Conservation (phyloP, 495 filamentous ascomycete species). For the Poronia punctata region DNA sequence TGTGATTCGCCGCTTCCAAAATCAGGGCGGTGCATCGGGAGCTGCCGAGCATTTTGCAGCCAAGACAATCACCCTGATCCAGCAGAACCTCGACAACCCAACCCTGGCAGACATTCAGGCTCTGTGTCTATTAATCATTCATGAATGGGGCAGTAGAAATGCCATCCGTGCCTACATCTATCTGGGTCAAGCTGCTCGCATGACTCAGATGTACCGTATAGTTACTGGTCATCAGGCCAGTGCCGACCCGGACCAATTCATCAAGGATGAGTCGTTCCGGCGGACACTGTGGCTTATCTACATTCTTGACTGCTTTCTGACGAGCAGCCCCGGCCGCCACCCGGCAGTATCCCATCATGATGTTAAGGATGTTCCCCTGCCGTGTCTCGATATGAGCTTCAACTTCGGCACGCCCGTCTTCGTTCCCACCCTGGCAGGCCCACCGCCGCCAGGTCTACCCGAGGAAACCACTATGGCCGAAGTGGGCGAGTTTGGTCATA, state of each 20-base stretch:
- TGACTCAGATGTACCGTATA: constrained; percentile 47
- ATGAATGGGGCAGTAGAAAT: constrained; percentile 47
- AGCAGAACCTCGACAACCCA: constrained; percentile 39
- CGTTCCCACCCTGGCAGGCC: constrained; percentile 37
- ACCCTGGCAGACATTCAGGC: constrained; percentile 46
- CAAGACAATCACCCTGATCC: constrained; percentile 41
- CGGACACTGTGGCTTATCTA: constrained; percentile 47
- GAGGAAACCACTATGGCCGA: constrained; percentile 30
- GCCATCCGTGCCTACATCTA: constrained; percentile 47
- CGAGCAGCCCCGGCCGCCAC: constrained; percentile 45
- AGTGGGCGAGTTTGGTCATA: constrained; percentile 45
- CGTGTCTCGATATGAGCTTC: constrained; percentile 44
- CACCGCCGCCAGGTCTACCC: constrained; percentile 26
- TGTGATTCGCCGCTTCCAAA: constrained; percentile 44
- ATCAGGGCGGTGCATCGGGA: constrained; percentile 32
- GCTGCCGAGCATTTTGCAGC: constrained; percentile 43
- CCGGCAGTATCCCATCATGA: constrained; percentile 41
- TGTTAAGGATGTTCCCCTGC: constrained; percentile 39
- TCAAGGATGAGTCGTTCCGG: constrained; percentile 45
- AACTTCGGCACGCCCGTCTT: constrained; percentile 42
- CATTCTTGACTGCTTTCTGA: constrained; percentile 48
- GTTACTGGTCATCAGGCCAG: constrained; percentile 37
- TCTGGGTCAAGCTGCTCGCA: constrained; percentile 43
- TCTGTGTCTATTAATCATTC: constrained; percentile 43
- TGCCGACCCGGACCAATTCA: constrained; percentile 41